Percentiles rank a stretch among this genome's conserved stretches.
Conservation (phyloP, 257 asterid species). For the Salvia miltiorrhiza region DNA sequence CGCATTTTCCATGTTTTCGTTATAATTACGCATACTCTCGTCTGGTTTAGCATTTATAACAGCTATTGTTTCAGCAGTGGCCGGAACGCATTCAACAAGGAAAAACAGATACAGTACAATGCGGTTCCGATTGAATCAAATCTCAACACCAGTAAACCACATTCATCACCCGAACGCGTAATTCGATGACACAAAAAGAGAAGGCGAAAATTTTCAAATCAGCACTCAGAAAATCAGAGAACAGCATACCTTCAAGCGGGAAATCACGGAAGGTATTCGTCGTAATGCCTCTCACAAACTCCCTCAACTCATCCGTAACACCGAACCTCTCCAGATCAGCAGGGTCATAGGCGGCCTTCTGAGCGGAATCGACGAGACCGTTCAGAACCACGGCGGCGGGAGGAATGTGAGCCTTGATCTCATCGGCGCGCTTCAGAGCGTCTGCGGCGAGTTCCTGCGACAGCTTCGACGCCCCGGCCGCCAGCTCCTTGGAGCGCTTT, state of each 20-base stretch:
- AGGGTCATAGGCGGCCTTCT: constrained; percentile 29
- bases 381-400: constrained; percentile 44
- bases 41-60: neutral
- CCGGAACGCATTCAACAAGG: neutral
- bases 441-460: constrained; percentile 46
- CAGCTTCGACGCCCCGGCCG: constrained; percentile 75
- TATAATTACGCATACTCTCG: neutral
- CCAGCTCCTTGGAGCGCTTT: constrained; percentile 64
- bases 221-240: constrained; percentile 6
- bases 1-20: neutral
- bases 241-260: constrained; percentile 60
- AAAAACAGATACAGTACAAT: neutral
- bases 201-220: neutral
- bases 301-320: constrained; percentile 75
- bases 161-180: too few species aligned
- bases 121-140: neutral
- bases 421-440: constrained; percentile 81
- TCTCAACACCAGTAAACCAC: neutral
- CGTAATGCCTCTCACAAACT: constrained; percentile 74
- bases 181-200: neutral
- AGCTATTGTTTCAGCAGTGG: neutral
- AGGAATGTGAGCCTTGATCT: constrained; percentile 83
- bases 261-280: constrained; percentile 66
- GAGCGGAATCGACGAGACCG: constrained; percentile 50
- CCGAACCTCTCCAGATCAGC: constrained; percentile 71